Base-by-base conservation (phyloP, 2,329 filamentous ascomycete genomes). In the Ramichloridium luteum region DNA sequence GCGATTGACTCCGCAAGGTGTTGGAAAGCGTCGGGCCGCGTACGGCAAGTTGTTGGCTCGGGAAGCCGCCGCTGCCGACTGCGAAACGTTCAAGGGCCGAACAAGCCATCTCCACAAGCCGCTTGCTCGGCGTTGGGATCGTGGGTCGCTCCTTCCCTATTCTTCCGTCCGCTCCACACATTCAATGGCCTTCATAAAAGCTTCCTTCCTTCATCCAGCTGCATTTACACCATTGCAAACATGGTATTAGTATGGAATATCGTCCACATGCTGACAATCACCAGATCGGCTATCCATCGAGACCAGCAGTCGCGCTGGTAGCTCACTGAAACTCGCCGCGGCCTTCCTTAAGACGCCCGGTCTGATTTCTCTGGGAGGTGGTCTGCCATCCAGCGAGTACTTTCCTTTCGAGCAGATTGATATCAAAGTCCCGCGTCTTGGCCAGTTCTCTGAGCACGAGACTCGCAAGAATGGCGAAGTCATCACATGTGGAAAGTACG, bases 301-400 rank as follows among this genome's bases (percentile, higher is more conserved):
- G 72, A 55, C 76, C 68, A 18, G 82, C 72, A 54, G 47, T 10
- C 51, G 64, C 12, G 57, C 58, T 33, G 59, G 60, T 22, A 64
- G 58, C 41, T 77, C 77, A n/a, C 64, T 96, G 38, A 96, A 96
- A 59, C 68, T 70, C 38, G 85, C 86, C 4, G 86, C 86, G 27
- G 72, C 70, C 34, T 79, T 77, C 53, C 70, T 96, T 32, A 80
- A 79, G 51, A 82, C 69, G 23, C 83, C 85, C 1, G 85, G 80
- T 11, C 61, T 94, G 37, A 90, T 98, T 51, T 93, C 85, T 1
- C 75, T 98, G 2, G 90, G 90, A 34, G 90, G 90, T 31, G 90
- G 90, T 3, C 64, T 98, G 13, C 90, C 90, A 3, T 86, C 83
- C 10, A 73, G 81, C 38, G 77, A 88, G 54, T 83, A 92, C 59